Base-by-base conservation (phyloP, 164 flowering plant species). In the Sextonia rubra region DNA sequence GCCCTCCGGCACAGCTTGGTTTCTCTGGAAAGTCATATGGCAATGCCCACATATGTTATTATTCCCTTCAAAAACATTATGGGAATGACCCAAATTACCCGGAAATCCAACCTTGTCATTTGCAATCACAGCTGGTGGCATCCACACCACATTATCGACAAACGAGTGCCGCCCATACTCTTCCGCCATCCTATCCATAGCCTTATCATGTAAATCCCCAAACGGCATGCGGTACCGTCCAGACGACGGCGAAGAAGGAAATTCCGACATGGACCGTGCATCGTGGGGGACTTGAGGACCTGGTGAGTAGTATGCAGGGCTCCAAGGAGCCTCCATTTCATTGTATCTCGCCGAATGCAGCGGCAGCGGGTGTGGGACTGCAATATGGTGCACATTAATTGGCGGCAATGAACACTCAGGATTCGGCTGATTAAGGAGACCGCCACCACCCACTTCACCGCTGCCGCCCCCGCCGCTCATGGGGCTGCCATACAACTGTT, bases 281-380 rank as follows among this genome's bases (percentile, higher is more conserved):
- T 90, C 96, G 71, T 81, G 86, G 68, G 70, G 85, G 27, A 85
- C 90, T 66, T 80, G 89, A 74, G 85, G 92, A 77, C 97, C 80
- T 1, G 99, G 93, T 32, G 99, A 93, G 80, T 83, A 90, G 80
- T 86, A 96, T 11, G 86, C 93, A 61, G 97, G 99, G 77, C 93
- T 93, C 97, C 98, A 95, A 3, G 92, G 85, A 68, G 89, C 83
- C 71, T 91, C 98, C 84, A 87, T 77, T 47, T 94, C 97, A 18
- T 72, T 85, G 71, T 81, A 88, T 80, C 94, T 83, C 73, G 81
- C 92, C 63, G 80, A n/a, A 68, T 84, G 82, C 68, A 86, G 90
- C 6, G 85, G 81, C 3, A 84, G 84, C 62, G 84, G 27, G 68
- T 73, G 89, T 73, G 95, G 91, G 74, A 90, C 80, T 1, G 65